phyloP scores from a whole-genome alignment of 78 protist species.

The Dictyostelium citrinum region DNA sequence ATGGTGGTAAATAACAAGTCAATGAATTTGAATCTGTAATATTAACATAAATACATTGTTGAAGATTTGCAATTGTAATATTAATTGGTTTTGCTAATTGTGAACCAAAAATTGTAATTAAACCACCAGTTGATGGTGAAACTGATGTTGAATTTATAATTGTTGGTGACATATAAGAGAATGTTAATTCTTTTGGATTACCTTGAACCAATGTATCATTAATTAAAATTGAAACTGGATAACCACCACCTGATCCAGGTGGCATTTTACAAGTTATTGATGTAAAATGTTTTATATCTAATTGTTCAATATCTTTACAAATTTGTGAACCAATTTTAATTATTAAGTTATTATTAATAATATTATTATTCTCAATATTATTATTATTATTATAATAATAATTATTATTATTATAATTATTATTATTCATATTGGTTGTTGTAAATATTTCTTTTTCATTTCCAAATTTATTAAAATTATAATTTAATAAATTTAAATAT shows the following conservation, averaged over 20 bases:
- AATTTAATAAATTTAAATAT: not conserved
- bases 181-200: not conserved
- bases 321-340: not conserved
- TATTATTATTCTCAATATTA: too few relatives aligned
- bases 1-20: not conserved
- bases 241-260: not conserved
- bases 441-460: too few relatives aligned
- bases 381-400: too few relatives aligned
- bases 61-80: not conserved
- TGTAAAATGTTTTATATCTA: not conserved
- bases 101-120: not conserved
- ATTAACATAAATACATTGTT: not conserved
- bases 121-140: not conserved
- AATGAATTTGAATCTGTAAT: not conserved
- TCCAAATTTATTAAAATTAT: not conserved
- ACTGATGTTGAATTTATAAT: not conserved
- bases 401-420: too few relatives aligned
- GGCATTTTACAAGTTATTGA: not conserved
- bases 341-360: too few relatives aligned
- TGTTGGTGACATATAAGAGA: conserved; percentile 21
- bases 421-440: too few relatives aligned
- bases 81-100: not conserved
- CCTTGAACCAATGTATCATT: not conserved
- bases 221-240: not conserved
- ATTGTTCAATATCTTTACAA: not conserved